Evolutionary conservation across 208 protist genomes (phyloP).

Genomic region (Acanthamoeba sp.): DNA sequence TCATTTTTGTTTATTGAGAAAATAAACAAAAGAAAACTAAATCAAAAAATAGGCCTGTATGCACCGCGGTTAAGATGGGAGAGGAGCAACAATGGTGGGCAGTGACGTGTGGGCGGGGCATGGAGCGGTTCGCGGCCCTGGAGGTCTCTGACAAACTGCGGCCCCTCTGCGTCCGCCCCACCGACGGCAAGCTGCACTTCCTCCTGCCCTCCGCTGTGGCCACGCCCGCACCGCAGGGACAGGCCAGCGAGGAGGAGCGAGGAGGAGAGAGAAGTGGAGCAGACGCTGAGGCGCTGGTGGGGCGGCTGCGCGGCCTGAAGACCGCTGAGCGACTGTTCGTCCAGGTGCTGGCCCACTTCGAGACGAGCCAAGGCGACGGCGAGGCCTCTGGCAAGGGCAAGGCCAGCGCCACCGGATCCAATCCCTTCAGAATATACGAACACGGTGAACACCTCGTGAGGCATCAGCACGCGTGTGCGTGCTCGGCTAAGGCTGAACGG

Average conservation of each 20-base stretch:
- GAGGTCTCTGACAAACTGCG: slow-evolving; percentile 47
- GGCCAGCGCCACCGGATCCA: not conserved
- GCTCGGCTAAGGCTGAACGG: not conserved
- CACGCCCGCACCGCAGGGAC: not conserved
- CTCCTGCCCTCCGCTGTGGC: not conserved
- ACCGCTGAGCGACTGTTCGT: slow-evolving; percentile 67
- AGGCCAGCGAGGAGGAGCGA: no score
- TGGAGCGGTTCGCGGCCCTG: slow-evolving; percentile 56
- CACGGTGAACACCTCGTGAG: not conserved
- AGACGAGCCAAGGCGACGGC: not conserved
- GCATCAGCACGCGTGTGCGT: not conserved
- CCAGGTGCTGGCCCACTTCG: slow-evolving; percentile 54
- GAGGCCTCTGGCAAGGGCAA: not conserved
- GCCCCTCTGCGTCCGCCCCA: not conserved
- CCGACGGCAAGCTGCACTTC: slow-evolving; percentile 64
- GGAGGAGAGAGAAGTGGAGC: no score
- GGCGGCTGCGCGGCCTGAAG: slow-evolving; percentile 2
- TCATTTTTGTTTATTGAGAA: not conserved
- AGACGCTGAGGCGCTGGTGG: no score
- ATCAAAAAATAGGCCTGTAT: no score
- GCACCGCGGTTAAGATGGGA: no score
- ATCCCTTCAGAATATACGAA: slow-evolving; percentile 33
- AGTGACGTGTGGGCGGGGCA: slow-evolving; percentile 60
- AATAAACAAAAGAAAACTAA: not conserved
- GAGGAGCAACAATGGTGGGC: slow-evolving; percentile 25